Evolutionary conservation across 1,284 basidiomycete species (phyloP).

Genomic region (Ustilago shanxiensis): DNA sequence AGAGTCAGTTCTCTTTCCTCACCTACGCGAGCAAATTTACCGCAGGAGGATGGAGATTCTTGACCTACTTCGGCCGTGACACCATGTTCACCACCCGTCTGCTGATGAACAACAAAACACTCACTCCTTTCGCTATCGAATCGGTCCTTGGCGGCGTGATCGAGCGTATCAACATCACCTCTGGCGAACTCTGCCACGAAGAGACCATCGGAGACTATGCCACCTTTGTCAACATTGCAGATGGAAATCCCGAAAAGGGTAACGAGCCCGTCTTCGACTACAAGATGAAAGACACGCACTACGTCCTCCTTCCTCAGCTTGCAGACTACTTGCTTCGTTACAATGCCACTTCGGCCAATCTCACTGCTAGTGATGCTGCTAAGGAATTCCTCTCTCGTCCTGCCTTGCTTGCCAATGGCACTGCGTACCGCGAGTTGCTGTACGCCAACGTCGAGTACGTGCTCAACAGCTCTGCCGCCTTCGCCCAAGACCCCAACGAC

Average conservation of each 20-base stretch:
- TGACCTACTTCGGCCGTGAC: slow-evolving; percentile 72
- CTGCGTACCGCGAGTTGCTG: slow-evolving; percentile 69
- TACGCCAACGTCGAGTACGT: slow-evolving; percentile 69
- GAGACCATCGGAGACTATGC: slow-evolving; percentile 71
- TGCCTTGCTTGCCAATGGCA: slow-evolving; percentile 71
- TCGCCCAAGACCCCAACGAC: slow-evolving; percentile 66
- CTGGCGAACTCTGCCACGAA: slow-evolving; percentile 72
- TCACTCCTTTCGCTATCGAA: slow-evolving; percentile 72
- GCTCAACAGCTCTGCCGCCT: slow-evolving; percentile 69
- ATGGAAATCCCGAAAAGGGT: slow-evolving; percentile 71
- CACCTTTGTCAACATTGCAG: slow-evolving; percentile 70
- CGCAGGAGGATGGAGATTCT: slow-evolving; percentile 73
- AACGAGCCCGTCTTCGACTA: slow-evolving; percentile 72
- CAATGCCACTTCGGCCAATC: slow-evolving; percentile 25
- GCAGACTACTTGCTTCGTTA: slow-evolving; percentile 72
- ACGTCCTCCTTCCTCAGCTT: slow-evolving; percentile 72
- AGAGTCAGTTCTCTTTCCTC: slow-evolving; percentile 70
- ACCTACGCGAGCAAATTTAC: slow-evolving; percentile 71
- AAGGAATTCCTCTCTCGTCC: slow-evolving; percentile 62
- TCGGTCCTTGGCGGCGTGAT: slow-evolving; percentile 72
- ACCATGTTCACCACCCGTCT: slow-evolving; percentile 72
- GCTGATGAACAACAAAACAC: slow-evolving; percentile 70
- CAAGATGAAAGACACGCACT: slow-evolving; percentile 72
- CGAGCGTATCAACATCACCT: slow-evolving; percentile 71
- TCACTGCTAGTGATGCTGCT: slow-evolving; percentile 58